Evolutionary conservation across 2,329 filamentous ascomycete species (phyloP).

Genomic region (Aureobasidium sp.): DNA sequence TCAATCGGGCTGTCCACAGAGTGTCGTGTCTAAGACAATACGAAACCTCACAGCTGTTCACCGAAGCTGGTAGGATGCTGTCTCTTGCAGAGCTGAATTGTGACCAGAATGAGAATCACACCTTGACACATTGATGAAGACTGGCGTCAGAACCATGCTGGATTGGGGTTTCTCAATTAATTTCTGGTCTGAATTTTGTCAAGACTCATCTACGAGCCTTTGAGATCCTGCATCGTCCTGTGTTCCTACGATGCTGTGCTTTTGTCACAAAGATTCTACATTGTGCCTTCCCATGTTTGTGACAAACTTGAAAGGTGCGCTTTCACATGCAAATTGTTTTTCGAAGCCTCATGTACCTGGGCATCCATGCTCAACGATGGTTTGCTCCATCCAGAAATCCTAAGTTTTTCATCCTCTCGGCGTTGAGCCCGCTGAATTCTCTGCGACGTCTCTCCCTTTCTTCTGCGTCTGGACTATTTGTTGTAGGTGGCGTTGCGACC

Average conservation of each 20-base stretch:
- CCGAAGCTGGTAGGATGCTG: not conserved
- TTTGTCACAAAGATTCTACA: not conserved
- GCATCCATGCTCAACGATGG: not conserved
- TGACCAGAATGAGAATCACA: too few species aligned
- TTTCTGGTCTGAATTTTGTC: not conserved
- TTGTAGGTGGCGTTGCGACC: constrained; percentile 37
- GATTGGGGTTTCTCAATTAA: not conserved
- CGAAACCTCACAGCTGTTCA: not conserved
- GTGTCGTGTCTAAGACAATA: not conserved
- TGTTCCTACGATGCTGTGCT: not conserved
- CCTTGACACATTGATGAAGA: too few species aligned
- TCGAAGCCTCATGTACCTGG: not conserved
- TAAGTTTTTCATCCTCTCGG: constrained; percentile 28
- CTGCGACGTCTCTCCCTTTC: constrained; percentile 21
- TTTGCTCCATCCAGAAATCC: constrained; percentile 20
- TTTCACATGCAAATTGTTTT: not conserved
- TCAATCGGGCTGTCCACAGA: not conserved
- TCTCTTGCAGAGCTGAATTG: not conserved
- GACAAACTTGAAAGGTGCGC: not conserved
- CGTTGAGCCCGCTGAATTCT: constrained; percentile 28
- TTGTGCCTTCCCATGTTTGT: not conserved
- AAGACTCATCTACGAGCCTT: not conserved
- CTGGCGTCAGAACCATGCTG: too few species aligned
- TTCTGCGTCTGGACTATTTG: constrained; percentile 29
- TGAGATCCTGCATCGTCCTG: not conserved